Evolutionary conservation across 1,139 yeast species (phyloP).

Genomic region (Debaryomyces sp.): DNA sequence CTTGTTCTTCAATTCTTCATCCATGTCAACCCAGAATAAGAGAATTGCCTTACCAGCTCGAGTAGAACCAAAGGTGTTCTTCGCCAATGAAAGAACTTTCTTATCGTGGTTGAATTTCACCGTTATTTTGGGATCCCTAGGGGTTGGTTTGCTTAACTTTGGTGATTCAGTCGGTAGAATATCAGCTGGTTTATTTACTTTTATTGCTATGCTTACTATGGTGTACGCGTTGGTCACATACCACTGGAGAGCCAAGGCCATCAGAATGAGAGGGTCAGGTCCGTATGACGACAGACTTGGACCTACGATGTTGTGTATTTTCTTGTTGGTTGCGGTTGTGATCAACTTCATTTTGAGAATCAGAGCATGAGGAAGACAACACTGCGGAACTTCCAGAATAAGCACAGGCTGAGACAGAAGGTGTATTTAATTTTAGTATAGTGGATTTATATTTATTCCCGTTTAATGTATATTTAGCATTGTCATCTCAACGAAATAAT

Average conservation of each 20-base stretch:
- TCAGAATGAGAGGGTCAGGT: slow-evolving; percentile 94
- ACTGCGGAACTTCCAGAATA: background rate
- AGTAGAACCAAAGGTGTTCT: slow-evolving; percentile 97
- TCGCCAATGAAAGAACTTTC: slow-evolving; percentile 98
- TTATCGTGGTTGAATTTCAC: slow-evolving; percentile 98
- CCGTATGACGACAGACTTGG: slow-evolving; percentile 99
- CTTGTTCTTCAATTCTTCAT: background rate
- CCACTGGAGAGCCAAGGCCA: slow-evolving; percentile 99
- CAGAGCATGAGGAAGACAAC: slow-evolving; percentile 37
- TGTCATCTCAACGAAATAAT: background rate
- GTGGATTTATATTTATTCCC: background rate
- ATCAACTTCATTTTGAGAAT: slow-evolving; percentile 89
- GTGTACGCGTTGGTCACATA: slow-evolving; percentile 90
- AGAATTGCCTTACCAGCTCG: slow-evolving; percentile 97
- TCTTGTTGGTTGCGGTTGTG: slow-evolving; percentile 87
- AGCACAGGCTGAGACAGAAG: background rate
- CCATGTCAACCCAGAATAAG: slow-evolving; percentile 46
- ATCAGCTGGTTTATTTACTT: slow-evolving; percentile 91
- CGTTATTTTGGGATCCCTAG: slow-evolving; percentile 93
- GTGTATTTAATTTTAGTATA: background rate
- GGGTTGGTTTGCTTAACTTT: slow-evolving; percentile 92
- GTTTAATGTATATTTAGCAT: background rate
- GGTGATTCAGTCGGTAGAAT: slow-evolving; percentile 94
- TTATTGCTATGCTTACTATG: slow-evolving; percentile 97
- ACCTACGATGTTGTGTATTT: slow-evolving; percentile 97